phyloP scores from a whole-genome alignment of 306 rosid species.

The Cicer bijugum region DNA sequence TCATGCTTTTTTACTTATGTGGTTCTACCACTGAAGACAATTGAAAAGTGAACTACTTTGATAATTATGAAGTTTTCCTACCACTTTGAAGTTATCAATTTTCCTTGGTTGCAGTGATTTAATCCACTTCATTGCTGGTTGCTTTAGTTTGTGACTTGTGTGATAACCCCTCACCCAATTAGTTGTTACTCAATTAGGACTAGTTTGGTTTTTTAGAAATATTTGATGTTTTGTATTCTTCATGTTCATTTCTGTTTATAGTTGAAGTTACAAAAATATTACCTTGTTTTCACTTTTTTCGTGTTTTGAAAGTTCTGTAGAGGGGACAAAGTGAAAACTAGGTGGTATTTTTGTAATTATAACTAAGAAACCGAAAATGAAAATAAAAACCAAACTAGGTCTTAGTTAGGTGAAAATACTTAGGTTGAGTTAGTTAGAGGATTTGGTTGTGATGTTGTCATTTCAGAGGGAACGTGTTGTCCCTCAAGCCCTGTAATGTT shows the following conservation, averaged over 20 bases:
- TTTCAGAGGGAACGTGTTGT: background rate
- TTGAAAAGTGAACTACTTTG: conserved; percentile 11
- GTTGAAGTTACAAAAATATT: background rate
- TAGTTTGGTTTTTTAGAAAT: background rate
- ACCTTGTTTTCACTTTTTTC: background rate
- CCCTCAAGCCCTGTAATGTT: background rate
- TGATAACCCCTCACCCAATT: background rate
- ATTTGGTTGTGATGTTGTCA: background rate
- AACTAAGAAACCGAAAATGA: background rate
- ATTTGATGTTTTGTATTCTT: background rate
- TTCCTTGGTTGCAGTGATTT: conserved; percentile 23
- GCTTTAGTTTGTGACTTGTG: background rate
- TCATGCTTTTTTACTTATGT: conserved; percentile 17
- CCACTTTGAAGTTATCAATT: conserved; percentile 12
- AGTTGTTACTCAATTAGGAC: conserved; percentile 3
- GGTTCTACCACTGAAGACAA: conserved; percentile 22
- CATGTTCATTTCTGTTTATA: background rate
- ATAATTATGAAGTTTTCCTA: background rate
- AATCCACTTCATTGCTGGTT: background rate
- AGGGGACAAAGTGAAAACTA: background rate
- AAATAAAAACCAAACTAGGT: background rate
- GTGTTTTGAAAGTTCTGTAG: background rate
- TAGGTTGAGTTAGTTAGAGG: background rate
- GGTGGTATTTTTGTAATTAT: background rate
- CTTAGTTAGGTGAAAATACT: background rate